These are phyloP conservation scores for Agrostemma githago DNA, from an alignment of 148 eudicot genomes.

Conservation along the genomic window DNA sequence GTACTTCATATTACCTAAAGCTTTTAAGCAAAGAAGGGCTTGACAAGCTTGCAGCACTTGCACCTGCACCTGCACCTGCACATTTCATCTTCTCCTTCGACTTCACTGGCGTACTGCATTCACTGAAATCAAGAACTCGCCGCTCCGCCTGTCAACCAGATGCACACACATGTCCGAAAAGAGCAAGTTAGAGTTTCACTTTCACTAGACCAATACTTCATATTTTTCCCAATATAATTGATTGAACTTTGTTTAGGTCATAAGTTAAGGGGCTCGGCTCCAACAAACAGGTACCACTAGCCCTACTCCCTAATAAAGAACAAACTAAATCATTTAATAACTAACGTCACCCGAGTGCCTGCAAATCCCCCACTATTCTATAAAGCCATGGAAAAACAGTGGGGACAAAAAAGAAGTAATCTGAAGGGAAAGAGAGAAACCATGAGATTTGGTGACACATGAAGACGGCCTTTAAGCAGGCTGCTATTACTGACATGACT, in stretches of 20 bases:
- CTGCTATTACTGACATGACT: constrained; percentile 16
- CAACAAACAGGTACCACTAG: background rate
- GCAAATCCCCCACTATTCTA: background rate
- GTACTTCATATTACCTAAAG: constrained; percentile 24
- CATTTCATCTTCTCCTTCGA: constrained; percentile 28
- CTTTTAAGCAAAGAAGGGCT: constrained; percentile 38
- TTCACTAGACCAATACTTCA: background rate
- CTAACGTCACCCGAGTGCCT: background rate
- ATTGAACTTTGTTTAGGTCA: no score
- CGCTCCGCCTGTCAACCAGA: constrained; percentile 48
- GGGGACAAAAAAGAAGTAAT: background rate
- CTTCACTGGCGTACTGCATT: constrained; percentile 67
- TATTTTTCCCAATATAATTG: no score
- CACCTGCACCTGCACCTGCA: background rate
- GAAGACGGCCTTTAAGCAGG: constrained; percentile 30
- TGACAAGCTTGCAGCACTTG: constrained; percentile 22
- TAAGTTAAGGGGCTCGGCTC: no score
- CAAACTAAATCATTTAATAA: background rate
- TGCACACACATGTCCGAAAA: background rate
- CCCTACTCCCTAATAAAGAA: background rate
- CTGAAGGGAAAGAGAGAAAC: constrained; percentile 27
- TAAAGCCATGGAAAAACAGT: background rate
- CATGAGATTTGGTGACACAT: constrained; percentile 40
- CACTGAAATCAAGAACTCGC: constrained; percentile 77
- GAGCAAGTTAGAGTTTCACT: background rate